Base-by-base conservation (phyloP, 2,329 filamentous ascomycete genomes). In the Ramularia collo-cygni region DNA sequence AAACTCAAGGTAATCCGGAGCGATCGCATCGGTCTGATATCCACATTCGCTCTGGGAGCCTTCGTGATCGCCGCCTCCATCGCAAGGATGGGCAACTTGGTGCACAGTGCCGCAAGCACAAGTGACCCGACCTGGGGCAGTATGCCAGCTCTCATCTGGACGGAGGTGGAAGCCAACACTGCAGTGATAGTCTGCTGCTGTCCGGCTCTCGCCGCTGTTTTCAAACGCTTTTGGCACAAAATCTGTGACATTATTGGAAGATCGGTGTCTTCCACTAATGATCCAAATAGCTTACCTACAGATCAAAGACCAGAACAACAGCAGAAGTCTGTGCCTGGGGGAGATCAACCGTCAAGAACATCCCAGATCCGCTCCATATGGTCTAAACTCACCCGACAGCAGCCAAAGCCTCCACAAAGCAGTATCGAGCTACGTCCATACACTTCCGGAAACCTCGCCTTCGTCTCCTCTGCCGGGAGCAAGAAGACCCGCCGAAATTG, bases 31-130 rank as follows among this genome's bases (percentile, higher is more conserved):
- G 54, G 55, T 3, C 32, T 57, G 3, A 40, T 52, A 13, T 40
- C 50, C 5, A 45, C 55, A 14, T 57, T 57, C 37, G 28, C 28
- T 13, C 47, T 57, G 2, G 54, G 53, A 9, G 46, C 45, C 9
- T 57, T 56, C 32, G 50, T 50, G 13, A 56, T 57, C 19, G 51
- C 48, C 9, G 54, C 54, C 8, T 50, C 50, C 4, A 48, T 55
- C 31, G 47, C 50, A 2, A 48, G 54, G n/a, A 51, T 57, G 54
- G 48, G 46, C 1, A 44, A 47, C 30, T 47, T 56, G 7, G 36
- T 32, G 13, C 35, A 29, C 13, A 52, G 51, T 29, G 50, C 51
- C 2, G 38, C 41, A 7, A 44, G 41, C 28, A 38, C 30, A 8
- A 28, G 17, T 2, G 54, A 56, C 35, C 49, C 51, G 13, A 54